Evolutionary conservation across 768 basidiomycete genomes (phyloP).

Genomic region (Amanita rubescens): DNA sequence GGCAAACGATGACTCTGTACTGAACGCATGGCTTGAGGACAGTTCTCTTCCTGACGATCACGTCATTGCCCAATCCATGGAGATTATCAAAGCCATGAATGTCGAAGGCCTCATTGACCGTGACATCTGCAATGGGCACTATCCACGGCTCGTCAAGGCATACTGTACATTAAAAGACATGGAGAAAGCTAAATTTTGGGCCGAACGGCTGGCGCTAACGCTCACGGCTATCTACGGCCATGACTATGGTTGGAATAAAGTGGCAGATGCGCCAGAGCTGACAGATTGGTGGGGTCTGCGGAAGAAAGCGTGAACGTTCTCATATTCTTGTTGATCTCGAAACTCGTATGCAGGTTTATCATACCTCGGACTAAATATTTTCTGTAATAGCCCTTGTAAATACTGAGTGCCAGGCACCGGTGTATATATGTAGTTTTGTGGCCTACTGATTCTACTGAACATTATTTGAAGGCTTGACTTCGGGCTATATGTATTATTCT

Average conservation of each 20-base stretch:
- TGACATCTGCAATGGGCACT: constrained; percentile 10
- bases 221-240: neutral
- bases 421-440: too few species aligned
- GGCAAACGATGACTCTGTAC: constrained; percentile 2
- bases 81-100: constrained; percentile 11
- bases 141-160: constrained; percentile 13
- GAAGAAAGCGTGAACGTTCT: constrained; percentile 2
- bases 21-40: constrained; percentile 10
- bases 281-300: constrained; percentile 14
- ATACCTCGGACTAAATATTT: too few species aligned
- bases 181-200: constrained; percentile 11
- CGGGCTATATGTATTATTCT: too few species aligned
- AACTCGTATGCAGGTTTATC: neutral
- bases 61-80: constrained; percentile 4
- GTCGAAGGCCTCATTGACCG: constrained; percentile 10
- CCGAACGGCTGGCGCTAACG: constrained; percentile 11
- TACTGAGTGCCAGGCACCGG: too few species aligned
- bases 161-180: constrained; percentile 14
- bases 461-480: too few species aligned
- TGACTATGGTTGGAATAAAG: constrained; percentile 13
- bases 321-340: neutral
- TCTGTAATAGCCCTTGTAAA: too few species aligned
- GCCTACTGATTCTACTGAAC: too few species aligned
- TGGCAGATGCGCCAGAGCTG: constrained; percentile 13
- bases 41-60: constrained; percentile 11